Evolutionary conservation across 352 stramenopile genomes (phyloP).

Genomic region (Pythium brassicae): DNA sequence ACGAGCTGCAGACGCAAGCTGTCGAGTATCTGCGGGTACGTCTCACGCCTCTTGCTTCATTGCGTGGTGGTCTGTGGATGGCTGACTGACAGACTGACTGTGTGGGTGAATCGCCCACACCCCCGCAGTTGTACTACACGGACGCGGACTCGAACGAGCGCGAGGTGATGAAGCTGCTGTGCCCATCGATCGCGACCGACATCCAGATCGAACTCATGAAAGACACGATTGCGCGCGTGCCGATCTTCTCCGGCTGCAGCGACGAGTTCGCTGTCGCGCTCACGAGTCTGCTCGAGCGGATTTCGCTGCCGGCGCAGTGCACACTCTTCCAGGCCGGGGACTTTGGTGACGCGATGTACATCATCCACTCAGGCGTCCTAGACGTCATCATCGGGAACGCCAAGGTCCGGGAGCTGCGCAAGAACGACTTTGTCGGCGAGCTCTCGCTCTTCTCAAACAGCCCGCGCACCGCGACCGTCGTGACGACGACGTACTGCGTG

Average conservation of each 20-base stretch:
- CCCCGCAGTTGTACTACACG: slow-evolving; percentile 49
- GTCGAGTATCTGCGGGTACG: slow-evolving; percentile 62
- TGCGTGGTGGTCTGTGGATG: not conserved
- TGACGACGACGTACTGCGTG: slow-evolving; percentile 61
- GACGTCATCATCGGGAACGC: slow-evolving; percentile 48
- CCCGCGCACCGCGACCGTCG: slow-evolving; percentile 45
- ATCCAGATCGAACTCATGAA: slow-evolving; percentile 70
- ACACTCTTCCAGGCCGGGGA: slow-evolving; percentile 54
- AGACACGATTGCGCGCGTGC: slow-evolving; percentile 38
- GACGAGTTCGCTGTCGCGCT: slow-evolving; percentile 55
- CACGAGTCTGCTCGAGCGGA: slow-evolving; percentile 60
- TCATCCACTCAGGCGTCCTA: slow-evolving; percentile 67
- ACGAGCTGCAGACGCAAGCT: slow-evolving; percentile 47
- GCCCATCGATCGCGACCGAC: slow-evolving; percentile 67
- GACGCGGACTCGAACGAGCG: slow-evolving; percentile 69
- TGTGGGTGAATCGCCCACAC: no score
- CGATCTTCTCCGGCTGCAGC: slow-evolving; percentile 53
- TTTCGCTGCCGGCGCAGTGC: slow-evolving; percentile 51
- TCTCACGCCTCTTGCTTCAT: not conserved
- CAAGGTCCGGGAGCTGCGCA: slow-evolving; percentile 68
- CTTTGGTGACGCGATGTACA: slow-evolving; percentile 68
- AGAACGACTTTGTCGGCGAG: slow-evolving; percentile 68
- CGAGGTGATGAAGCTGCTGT: slow-evolving; percentile 62
- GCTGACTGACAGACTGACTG: not conserved
- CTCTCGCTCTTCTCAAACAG: slow-evolving; percentile 62